Evolutionary conservation across 2,329 filamentous ascomycete species (phyloP), one percentile per base, ranked within the genome.

Genomic region (Pezicula carpinea): DNA sequence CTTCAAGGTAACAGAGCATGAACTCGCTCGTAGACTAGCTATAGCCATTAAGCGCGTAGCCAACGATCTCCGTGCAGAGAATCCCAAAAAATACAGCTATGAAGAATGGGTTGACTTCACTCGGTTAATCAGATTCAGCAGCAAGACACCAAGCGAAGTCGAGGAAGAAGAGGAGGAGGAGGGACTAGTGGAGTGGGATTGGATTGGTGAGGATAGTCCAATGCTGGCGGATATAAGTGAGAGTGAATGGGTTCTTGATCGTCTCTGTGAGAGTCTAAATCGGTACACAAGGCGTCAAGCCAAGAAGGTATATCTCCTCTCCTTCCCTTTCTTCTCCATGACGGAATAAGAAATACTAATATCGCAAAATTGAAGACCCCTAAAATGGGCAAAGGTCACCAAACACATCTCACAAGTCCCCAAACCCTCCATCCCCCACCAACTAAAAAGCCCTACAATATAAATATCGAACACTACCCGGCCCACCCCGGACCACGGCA

Each of bases 91-190:
- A 33, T 87, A 87, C 57, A 69, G 58, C 2, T 87, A 84, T 53
- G 82, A 86, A 53, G 81, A 87, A 59, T 87, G 84, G 84, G 76
- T 79, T 3, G 75, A 81, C 47, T 83, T 83, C 50, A 82, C 80
- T 3, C 69, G 74, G 13, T 62, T 87, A 43, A 85, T 87, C 32
- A 71, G 77, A 2, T 82, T 83, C 53, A 76, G 66, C 32, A 63
- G 59, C 44, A 67, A 61, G 22, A 52, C 53, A 6, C 47, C 60
- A 3, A 54, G 62, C 6, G 59, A 62, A 10, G 55, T 65, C 2
- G 55, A 65, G 23, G 54, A 65, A 1, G 70, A 76, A 6, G 76
- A 79, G 47, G 74, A 78, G 17, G 71, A 77, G n/a, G 75, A 79
- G 22, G 80, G 77, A 0, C 58, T 83, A 15, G 68, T 85, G 1